Percentiles rank a stretch among this genome's conserved stretches.
Conservation (phyloP, 768 basidiomycete species). For the Fomitopsis pulvina region DNA sequence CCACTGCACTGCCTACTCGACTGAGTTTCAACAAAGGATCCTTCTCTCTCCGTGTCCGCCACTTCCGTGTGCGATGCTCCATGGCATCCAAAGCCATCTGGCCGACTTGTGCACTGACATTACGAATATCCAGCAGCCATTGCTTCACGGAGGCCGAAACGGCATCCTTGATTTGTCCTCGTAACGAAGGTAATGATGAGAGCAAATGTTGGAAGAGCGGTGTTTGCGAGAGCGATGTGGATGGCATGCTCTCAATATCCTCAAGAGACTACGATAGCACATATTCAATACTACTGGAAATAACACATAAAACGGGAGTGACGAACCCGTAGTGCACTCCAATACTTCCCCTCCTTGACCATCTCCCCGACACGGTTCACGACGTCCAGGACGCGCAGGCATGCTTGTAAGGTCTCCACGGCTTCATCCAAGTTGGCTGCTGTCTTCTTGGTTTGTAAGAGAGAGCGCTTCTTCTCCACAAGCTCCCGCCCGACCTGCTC, state of each 20-base stretch:
- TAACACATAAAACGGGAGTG: slow-evolving; percentile 18
- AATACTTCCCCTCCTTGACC: slow-evolving; percentile 91
- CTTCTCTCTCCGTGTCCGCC: slow-evolving; percentile 78
- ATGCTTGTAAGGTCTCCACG: slow-evolving; percentile 92
- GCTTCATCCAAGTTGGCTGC: slow-evolving; percentile 94
- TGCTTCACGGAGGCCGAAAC: slow-evolving; percentile 95
- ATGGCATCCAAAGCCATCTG: slow-evolving; percentile 84
- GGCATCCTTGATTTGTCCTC: slow-evolving; percentile 84
- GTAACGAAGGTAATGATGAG: slow-evolving; percentile 85
- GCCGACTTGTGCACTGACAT: slow-evolving; percentile 82
- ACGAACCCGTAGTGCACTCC: slow-evolving; percentile 92
- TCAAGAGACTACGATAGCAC: slow-evolving; percentile 70
- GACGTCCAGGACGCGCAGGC: slow-evolving; percentile 86
- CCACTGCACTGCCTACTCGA: slow-evolving; percentile 87
- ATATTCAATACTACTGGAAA: slow-evolving; percentile 19
- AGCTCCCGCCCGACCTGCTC: slow-evolving; percentile 81
- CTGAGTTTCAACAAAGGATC: slow-evolving; percentile 72
- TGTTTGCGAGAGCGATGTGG: slow-evolving; percentile 84
- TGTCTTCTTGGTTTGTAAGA: slow-evolving; percentile 88
- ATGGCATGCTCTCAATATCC: slow-evolving; percentile 87
- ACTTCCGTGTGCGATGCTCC: slow-evolving; percentile 75
- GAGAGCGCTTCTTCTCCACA: slow-evolving; percentile 87
- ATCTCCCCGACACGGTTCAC: slow-evolving; percentile 89
- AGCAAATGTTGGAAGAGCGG: slow-evolving; percentile 90
- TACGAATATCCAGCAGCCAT: slow-evolving; percentile 93